Evolutionary conservation across 495 filamentous ascomycete genomes (phyloP).

Genomic region (Aspergillus ostianus): DNA sequence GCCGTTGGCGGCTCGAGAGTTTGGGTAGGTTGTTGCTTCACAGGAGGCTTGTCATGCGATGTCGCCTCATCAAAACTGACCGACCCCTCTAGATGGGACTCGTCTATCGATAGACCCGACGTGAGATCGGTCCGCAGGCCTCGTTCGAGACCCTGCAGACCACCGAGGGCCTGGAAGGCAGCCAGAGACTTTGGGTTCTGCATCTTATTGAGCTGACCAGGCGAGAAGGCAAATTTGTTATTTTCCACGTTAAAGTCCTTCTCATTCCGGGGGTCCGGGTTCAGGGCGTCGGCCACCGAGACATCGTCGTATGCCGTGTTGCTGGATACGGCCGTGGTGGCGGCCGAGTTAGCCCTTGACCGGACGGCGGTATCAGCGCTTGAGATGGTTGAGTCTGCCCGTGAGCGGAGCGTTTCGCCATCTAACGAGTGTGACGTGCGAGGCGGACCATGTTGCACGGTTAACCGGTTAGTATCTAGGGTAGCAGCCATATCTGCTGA

Average conservation of each 20-base stretch:
- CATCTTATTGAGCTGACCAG: constrained; percentile 71
- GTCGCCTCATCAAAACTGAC: constrained; percentile 64
- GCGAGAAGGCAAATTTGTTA: constrained; percentile 70
- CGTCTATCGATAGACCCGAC: constrained; percentile 65
- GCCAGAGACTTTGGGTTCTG: constrained; percentile 72
- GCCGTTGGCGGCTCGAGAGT: constrained; percentile 3
- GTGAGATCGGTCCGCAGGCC: constrained; percentile 64
- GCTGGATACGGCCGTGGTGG: constrained; percentile 24
- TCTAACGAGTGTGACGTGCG: constrained; percentile 43
- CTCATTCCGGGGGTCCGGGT: constrained; percentile 64
- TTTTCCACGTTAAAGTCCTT: constrained; percentile 62
- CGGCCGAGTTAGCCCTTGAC: constrained; percentile 44
- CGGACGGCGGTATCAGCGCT: constrained; percentile 37
- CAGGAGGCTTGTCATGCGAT: constrained; percentile 18
- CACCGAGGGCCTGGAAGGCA: constrained; percentile 68
- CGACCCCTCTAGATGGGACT: constrained; percentile 52
- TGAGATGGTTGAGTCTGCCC: constrained; percentile 48
- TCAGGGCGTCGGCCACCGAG: constrained; percentile 54
- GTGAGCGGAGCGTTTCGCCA: constrained; percentile 49
- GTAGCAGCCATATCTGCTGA: constrained; percentile 26
- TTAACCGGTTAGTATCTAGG: constrained; percentile 26
- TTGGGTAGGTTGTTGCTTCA: constrained; percentile 15
- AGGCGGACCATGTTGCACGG: constrained; percentile 35
- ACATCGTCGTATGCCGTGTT: constrained; percentile 44
- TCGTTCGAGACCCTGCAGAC: constrained; percentile 63